These are phyloP conservation scores for Trichoderma oligosporum DNA, from an alignment of 2,329 filamentous ascomycete species.

Conservation along the genomic window DNA sequence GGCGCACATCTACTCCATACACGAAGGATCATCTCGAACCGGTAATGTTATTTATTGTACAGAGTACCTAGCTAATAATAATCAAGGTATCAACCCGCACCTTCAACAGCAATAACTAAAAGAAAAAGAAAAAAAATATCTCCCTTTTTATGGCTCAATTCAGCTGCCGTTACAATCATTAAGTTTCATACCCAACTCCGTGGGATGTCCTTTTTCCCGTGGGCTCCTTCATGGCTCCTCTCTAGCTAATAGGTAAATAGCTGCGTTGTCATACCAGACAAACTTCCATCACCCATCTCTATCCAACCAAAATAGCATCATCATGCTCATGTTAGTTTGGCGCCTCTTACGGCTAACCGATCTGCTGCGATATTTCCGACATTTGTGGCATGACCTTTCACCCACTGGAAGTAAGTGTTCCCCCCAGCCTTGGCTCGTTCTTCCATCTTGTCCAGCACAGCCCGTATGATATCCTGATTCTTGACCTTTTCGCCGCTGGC, in stretches of 20 bases:
- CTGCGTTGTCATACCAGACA: too few species aligned
- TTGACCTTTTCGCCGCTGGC: constrained; percentile 66
- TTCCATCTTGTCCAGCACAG: constrained; percentile 66
- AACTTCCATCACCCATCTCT: background rate
- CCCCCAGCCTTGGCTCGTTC: constrained; percentile 59
- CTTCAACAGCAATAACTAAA: background rate
- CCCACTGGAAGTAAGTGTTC: constrained; percentile 74
- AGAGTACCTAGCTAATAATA: too few species aligned
- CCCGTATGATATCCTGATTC: constrained; percentile 80
- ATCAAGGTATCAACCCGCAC: background rate
- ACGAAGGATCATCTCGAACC: too few species aligned
- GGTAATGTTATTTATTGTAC: too few species aligned
- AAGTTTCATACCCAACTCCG: constrained; percentile 7
- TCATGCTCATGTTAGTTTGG: constrained; percentile 23
- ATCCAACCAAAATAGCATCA: too few species aligned
- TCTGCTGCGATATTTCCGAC: constrained; percentile 80
- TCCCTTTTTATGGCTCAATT: background rate
- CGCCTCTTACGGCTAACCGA: constrained; percentile 59
- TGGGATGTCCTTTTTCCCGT: background rate
- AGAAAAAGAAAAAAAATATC: background rate
- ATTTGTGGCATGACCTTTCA: constrained; percentile 77
- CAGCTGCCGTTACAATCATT: constrained; percentile 9
- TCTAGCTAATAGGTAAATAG: background rate
- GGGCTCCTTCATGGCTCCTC: background rate
- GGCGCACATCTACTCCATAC: too few species aligned